Conservation (phyloP, 495 filamentous ascomycete species). For the Clavariopsis aquatica region DNA sequence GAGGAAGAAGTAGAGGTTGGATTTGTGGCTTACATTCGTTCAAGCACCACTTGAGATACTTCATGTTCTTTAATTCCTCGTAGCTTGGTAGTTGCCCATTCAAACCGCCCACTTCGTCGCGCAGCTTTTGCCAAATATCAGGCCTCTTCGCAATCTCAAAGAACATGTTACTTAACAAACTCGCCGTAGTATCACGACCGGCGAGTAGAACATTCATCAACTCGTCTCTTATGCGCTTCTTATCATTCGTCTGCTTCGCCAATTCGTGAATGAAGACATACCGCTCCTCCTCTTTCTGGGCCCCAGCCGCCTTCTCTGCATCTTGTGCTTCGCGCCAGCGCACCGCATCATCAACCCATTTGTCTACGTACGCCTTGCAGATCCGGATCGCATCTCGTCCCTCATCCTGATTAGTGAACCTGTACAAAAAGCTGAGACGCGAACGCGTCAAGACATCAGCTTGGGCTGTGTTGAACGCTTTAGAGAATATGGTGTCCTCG, state of each 20-base stretch:
- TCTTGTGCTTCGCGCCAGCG: conserved; percentile 22
- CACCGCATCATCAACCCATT: conserved; percentile 45
- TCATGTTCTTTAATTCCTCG: conserved; percentile 21
- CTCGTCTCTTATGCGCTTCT: conserved; percentile 42
- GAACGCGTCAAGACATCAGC: conserved; percentile 15
- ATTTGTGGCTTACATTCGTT: conserved; percentile 36
- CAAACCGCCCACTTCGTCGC: conserved; percentile 27
- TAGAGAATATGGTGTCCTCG: conserved; percentile 35
- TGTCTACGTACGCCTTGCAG: conserved; percentile 56
- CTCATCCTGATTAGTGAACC: conserved; percentile 33
- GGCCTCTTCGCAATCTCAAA: conserved; percentile 22
- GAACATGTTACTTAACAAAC: conserved; percentile 40
- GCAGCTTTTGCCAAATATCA: conserved; percentile 15
- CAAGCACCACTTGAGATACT: conserved; percentile 29
- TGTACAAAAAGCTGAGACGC: conserved; percentile 19
- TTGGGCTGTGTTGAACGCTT: conserved; percentile 36
- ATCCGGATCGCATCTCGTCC: conserved; percentile 46
- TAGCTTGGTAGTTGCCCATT: conserved; percentile 2
- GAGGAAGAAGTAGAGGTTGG: conserved; percentile 34
- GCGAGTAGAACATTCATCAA: conserved; percentile 46
- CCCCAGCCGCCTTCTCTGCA: conserved; percentile 23
- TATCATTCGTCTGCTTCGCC: conserved; percentile 44
- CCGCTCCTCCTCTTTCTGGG: conserved; percentile 41
- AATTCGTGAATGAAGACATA: conserved; percentile 48
- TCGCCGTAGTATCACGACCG: conserved; percentile 44